Conservation (phyloP, 1,284 basidiomycete species). For the Stereum hirsutum region DNA sequence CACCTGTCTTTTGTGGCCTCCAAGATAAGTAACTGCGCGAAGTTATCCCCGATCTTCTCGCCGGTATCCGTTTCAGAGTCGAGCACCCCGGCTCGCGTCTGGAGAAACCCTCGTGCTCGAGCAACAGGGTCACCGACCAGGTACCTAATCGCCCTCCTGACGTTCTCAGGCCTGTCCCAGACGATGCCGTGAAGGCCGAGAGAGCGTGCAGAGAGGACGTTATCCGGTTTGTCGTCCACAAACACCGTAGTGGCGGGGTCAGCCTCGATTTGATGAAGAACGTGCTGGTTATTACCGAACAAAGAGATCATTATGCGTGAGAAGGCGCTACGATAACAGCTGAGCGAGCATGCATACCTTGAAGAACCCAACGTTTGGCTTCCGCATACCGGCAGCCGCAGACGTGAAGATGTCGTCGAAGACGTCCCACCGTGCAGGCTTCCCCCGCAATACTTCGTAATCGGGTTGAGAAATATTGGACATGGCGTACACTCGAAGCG, state of each 20-base stretch:
- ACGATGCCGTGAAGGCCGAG: conserved; percentile 46
- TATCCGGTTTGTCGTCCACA: conserved; percentile 53
- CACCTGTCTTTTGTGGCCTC: conserved; percentile 41
- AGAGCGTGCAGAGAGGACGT: conserved; percentile 45
- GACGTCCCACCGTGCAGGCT: conserved; percentile 39
- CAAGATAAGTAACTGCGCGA: conserved; percentile 47
- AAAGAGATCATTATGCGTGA: no score
- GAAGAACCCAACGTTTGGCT: conserved; percentile 47
- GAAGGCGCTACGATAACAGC: no score
- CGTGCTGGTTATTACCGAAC: no score
- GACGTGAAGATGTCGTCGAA: conserved; percentile 48
- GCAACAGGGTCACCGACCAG: conserved; percentile 35
- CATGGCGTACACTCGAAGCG: conserved; percentile 42
- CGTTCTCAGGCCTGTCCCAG: conserved; percentile 32
- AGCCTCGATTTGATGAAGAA: conserved; percentile 30
- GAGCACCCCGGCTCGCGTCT: conserved; percentile 28
- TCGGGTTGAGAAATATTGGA: conserved; percentile 53
- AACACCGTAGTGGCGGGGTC: conserved; percentile 38
- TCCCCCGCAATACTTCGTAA: conserved; percentile 34
- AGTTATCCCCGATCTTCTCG: conserved; percentile 38
- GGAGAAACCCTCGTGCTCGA: conserved; percentile 32
- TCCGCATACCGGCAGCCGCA: conserved; percentile 37
- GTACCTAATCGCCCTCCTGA: conserved; percentile 35
- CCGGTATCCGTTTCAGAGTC: conserved; percentile 36
- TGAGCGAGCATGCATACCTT: no score